Percentiles rank a stretch among this genome's conserved stretches.
Evolutionary conservation across 805 yeast genomes (phyloP).

Genomic region (Candida peoriensis): DNA sequence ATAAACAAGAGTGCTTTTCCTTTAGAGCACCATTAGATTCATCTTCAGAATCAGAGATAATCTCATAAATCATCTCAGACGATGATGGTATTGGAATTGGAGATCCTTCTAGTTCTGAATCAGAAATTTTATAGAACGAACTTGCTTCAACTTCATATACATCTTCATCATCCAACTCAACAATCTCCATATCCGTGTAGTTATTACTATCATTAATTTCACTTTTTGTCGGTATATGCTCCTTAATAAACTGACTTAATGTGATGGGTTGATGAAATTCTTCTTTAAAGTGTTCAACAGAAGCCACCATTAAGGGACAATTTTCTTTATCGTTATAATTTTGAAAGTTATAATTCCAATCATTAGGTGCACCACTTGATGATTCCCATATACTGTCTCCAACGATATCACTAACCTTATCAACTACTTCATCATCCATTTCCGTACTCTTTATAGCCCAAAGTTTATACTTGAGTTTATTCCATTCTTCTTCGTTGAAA

Average conservation of each 20-base stretch:
- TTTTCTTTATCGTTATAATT: not conserved
- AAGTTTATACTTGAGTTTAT: conserved; percentile 1
- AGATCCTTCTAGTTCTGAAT: not conserved
- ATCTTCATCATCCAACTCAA: not conserved
- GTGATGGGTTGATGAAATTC: conserved; percentile 7
- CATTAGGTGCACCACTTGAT: not conserved
- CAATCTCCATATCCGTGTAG: not conserved
- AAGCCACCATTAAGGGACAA: conserved; percentile 1
- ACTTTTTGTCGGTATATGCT: not conserved
- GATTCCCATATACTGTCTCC: not conserved
- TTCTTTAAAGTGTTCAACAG: not conserved
- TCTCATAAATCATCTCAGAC: not conserved
- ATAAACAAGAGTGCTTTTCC: too few species aligned
- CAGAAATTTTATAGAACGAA: too few species aligned
- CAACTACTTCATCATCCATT: not conserved
- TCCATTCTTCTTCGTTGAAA: conserved; percentile 3
- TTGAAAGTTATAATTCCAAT: not conserved
- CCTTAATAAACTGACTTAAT: conserved; percentile 4
- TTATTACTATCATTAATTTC: not conserved
- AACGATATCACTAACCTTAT: not conserved
- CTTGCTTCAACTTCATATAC: not conserved
- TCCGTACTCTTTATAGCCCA: not conserved
- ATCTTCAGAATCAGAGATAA: conserved; percentile 5
- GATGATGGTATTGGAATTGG: not conserved
- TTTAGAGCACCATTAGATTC: too few species aligned